Base-by-base conservation (phyloP, 495 filamentous ascomycete genomes). In the Hyphodiscus hymeniophilus region DNA sequence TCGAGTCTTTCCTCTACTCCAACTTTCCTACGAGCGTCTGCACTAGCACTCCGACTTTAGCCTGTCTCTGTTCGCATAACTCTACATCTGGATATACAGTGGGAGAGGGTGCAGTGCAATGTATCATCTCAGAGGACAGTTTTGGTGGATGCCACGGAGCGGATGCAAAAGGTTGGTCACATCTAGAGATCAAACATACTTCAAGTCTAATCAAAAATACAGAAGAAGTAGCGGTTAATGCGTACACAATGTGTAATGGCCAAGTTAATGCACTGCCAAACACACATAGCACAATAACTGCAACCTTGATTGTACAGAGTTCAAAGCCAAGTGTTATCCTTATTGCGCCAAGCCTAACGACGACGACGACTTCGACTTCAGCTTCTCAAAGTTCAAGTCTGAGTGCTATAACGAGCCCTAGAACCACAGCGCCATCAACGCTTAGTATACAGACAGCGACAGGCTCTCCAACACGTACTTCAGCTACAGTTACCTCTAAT, bases 91-190 rank as follows among this genome's bases (percentile, higher is more conserved):
- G 80, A 24, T 81, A 81, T 47, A 86, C 84, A 0, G 45, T 90
- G 39, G 84, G 83, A 10, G 84, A 87, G 61, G 81, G 71, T 6
- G 80, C 75, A 7, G 58, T 85, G 46, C 72, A 75, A 48, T 89
- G 85, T 58, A 70, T 80, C 11, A 60, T 73, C 38, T 71, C 73
- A 17, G 68, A 73, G 55, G 55, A 39, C 31, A 56, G 56, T 38
- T 49, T 65, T 34, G 73, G 72, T 8, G 48, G 48, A 7, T 78
- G 74, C 51, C 46, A 52, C 35, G 64, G 60, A 3, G 39, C 48
- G 11, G 60, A 68, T 40, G 59, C 57, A 1, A 48, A 54, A 32
- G 45, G 72, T 74, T 50, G 67, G 67, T 43, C 33, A 11, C 3
- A 1, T 16, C 21, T 1, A 7, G 21, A 3, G 24, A 41, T 42